Percentiles rank a stretch among this genome's conserved stretches.
phyloP scores from a whole-genome alignment of 176 grass and related monocot genomes.

The Dactylis glomerata region DNA sequence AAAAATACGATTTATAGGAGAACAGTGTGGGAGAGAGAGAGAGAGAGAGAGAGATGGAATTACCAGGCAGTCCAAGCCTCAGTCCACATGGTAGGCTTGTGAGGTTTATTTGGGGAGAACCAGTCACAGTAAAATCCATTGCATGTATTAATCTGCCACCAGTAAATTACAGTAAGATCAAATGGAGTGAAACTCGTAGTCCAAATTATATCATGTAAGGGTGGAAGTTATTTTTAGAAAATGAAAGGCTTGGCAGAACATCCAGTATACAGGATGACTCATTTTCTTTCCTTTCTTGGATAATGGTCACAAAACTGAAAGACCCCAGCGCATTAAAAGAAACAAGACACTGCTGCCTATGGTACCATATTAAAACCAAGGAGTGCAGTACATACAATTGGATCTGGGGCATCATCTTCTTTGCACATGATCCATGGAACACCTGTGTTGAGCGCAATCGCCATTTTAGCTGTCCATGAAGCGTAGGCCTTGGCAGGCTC shows the following conservation, averaged over 20 bases:
- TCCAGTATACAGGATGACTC: background rate
- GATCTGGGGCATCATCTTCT: conserved; percentile 96
- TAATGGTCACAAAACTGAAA: conserved; percentile 25
- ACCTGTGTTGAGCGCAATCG: conserved; percentile 63
- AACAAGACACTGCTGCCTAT: conserved; percentile 14
- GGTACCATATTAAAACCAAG: conserved; percentile 26
- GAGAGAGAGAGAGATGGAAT: conserved; percentile 22
- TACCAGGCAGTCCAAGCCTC: conserved; percentile 98
- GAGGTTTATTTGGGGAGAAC: conserved; percentile 79
- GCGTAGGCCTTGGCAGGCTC: conserved; percentile 73
- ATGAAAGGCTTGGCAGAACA: background rate
- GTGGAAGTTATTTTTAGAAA: background rate
- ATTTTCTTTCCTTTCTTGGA: conserved; percentile 38
- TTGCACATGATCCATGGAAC: conserved; percentile 99
- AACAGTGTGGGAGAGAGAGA: conserved; percentile 26
- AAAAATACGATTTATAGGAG: conserved; percentile 25
- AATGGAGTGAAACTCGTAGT: background rate
- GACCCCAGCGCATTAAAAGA: conserved; percentile 11
- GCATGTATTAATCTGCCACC: conserved; percentile 83
- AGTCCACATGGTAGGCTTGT: conserved; percentile 99
- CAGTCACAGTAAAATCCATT: conserved; percentile 97
- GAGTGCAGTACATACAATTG: conserved; percentile 60
- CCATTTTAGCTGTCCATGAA: conserved; percentile 89
- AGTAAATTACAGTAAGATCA: conserved; percentile 15
- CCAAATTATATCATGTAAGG: background rate